Conservation (phyloP, 352 stramenopile genomes). For the Phytophthora citricola region DNA sequence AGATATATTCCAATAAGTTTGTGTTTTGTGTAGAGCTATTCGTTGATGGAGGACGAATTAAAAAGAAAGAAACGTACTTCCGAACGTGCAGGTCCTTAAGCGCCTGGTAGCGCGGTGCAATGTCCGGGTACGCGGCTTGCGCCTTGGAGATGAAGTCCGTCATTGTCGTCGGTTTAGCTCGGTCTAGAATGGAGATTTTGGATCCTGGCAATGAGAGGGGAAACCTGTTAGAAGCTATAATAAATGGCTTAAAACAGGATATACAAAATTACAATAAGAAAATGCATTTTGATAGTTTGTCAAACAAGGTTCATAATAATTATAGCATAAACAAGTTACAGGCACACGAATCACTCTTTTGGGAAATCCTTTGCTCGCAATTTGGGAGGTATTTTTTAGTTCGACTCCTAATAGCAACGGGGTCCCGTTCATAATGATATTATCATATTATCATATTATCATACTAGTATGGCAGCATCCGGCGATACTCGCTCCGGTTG, state of each 20-base stretch:
- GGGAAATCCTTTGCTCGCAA: no score
- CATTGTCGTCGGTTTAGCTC: conserved; percentile 11
- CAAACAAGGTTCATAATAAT: no score
- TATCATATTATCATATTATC: no score
- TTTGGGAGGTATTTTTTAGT: no score
- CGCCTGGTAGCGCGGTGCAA: conserved; percentile 92
- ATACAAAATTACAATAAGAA: neutral
- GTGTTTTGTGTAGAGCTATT: neutral
- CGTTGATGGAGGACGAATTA: neutral
- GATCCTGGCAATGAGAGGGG: conserved; percentile 27
- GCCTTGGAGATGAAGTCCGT: conserved; percentile 92
- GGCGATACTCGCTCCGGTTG: no score
- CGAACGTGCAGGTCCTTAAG: conserved; percentile 91
- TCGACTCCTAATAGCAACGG: no score
- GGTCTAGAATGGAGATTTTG: conserved; percentile 15
- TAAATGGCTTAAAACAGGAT: neutral
- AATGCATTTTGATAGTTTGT: no score
- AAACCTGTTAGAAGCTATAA: conserved; percentile 2
- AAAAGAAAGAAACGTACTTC: conserved; percentile 65
- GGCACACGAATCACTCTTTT: no score
- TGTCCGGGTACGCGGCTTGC: conserved; percentile 90
- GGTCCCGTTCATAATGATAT: no score
- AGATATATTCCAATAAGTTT: neutral
- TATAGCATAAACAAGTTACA: no score
- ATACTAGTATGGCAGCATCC: no score